These are phyloP conservation scores for Trichophyton simii DNA, from an alignment of 2,329 filamentous ascomycete species.

Conservation along the genomic window DNA sequence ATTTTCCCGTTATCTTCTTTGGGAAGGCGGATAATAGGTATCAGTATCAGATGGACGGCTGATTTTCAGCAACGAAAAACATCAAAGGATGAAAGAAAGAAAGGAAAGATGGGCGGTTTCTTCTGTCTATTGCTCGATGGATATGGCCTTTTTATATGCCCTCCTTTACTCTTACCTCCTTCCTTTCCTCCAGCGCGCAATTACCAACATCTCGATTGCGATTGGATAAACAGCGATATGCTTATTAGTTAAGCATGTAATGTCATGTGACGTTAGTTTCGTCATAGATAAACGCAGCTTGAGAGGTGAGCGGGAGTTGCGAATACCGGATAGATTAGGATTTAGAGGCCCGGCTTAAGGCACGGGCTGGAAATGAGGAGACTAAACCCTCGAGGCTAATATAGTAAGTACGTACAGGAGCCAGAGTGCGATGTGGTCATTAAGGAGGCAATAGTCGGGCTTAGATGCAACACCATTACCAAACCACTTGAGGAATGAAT, in stretches of 20 bases:
- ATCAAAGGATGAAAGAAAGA: background rate
- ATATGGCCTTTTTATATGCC: background rate
- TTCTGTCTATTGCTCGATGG: background rate
- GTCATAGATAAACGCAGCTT: background rate
- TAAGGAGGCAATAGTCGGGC: background rate
- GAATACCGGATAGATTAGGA: background rate
- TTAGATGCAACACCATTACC: background rate
- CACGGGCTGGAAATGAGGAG: background rate
- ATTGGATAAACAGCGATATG: background rate
- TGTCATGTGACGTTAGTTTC: background rate
- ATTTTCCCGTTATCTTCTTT: background rate
- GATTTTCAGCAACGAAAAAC: background rate
- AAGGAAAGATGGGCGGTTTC: background rate
- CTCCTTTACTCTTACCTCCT: background rate
- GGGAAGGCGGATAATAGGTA: background rate
- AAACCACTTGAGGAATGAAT: background rate
- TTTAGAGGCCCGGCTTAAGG: background rate
- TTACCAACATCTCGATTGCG: background rate
- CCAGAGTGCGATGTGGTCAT: background rate
- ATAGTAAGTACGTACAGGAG: background rate
- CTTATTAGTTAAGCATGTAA: background rate
- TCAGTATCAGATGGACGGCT: background rate
- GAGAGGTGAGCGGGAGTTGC: background rate
- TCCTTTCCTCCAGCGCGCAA: background rate
- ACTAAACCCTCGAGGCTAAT: background rate